Evolutionary conservation across 1,284 basidiomycete species (phyloP).

Genomic region (Fomitopsis betulina): DNA sequence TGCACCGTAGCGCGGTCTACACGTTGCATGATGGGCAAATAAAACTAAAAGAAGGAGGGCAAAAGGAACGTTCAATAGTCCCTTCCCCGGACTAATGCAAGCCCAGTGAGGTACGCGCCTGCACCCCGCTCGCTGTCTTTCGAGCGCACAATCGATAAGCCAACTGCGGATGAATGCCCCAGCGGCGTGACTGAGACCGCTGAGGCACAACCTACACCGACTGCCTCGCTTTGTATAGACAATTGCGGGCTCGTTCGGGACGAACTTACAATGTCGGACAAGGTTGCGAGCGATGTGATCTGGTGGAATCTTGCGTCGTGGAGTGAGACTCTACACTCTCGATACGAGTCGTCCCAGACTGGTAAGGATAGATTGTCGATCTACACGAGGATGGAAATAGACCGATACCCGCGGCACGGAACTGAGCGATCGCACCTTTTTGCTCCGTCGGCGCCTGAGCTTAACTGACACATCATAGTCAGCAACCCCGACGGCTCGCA

Average conservation of each 20-base stretch:
- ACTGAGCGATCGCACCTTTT: neutral
- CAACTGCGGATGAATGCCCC: neutral
- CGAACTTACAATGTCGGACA: neutral
- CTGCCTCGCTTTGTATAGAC: neutral
- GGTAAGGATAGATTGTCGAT: constrained; percentile 6
- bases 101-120: neutral
- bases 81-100: neutral
- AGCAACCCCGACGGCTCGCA: neutral
- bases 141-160: neutral
- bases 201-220: neutral
- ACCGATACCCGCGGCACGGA: neutral
- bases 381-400: neutral
- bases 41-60: neutral
- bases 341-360: neutral
- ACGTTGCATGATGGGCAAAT: neutral
- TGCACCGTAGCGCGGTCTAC: neutral
- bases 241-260: neutral
- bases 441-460: constrained; percentile 3
- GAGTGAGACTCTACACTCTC: neutral
- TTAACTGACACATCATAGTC: neutral
- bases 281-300: constrained; percentile 4
- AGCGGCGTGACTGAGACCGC: neutral
- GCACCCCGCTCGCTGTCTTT: neutral
- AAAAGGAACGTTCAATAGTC: neutral
- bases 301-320: neutral